Conservation (phyloP, 495 filamentous ascomycete species). For the Hypoxylon lenormandii region DNA sequence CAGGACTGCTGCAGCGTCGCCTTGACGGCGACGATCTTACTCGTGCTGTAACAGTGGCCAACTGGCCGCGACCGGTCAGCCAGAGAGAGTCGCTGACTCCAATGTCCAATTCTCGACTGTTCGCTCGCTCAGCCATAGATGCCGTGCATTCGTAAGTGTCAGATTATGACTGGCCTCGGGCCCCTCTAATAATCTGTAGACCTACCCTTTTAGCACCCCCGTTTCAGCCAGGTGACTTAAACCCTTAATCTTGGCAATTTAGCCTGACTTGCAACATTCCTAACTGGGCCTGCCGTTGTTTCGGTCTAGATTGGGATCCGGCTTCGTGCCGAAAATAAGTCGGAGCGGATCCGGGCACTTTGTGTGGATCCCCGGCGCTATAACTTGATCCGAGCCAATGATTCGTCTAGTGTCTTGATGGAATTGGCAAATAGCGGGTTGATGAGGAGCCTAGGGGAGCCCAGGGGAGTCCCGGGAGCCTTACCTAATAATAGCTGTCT, state of each 20-base stretch:
- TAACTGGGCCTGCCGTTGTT: constrained; percentile 37
- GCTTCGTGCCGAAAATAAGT: constrained; percentile 47
- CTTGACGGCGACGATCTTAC: background rate
- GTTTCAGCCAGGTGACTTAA: constrained; percentile 37
- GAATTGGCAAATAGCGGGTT: constrained; percentile 38
- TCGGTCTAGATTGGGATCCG: constrained; percentile 41
- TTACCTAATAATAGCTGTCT: constrained; percentile 34
- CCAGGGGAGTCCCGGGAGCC: constrained; percentile 1
- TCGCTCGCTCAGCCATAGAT: constrained; percentile 20
- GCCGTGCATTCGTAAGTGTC: constrained; percentile 10
- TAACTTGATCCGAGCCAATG: constrained; percentile 39
- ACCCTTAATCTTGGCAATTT: constrained; percentile 45
- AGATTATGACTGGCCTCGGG: constrained; percentile 21
- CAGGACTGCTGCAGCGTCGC: background rate
- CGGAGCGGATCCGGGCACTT: constrained; percentile 38
- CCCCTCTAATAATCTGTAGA: constrained; percentile 15
- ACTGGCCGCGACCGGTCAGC: background rate
- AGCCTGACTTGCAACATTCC: constrained; percentile 48
- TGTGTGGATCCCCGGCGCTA: constrained; percentile 38
- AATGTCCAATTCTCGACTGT: background rate
- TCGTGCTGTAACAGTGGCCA: constrained; percentile 6
- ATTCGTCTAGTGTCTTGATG: constrained; percentile 28
- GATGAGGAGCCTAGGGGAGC: background rate
- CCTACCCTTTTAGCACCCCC: constrained; percentile 37
- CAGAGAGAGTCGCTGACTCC: constrained; percentile 7